Percentiles rank a stretch among this genome's conserved stretches.
Conservation (phyloP, 176 grass and related monocot species). For the Rhipidocladum racemiflorum region DNA sequence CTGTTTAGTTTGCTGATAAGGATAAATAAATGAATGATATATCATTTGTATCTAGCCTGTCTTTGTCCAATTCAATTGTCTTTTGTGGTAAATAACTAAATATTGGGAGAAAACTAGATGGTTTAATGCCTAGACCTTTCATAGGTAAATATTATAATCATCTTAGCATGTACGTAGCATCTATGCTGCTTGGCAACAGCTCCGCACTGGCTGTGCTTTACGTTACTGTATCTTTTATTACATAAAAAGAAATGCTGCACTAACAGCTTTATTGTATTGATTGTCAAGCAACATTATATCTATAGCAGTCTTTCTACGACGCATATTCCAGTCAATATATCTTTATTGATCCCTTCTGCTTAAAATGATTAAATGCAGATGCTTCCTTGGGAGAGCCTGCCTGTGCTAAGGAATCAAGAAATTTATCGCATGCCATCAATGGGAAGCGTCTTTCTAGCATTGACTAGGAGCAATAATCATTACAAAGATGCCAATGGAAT, state of each 20-base stretch:
- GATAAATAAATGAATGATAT: neutral
- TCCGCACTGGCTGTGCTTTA: neutral
- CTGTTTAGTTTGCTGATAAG: neutral
- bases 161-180: neutral
- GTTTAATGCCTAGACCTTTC: neutral
- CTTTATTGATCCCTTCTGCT: constrained; percentile 11
- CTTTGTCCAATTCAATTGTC: neutral
- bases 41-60: neutral
- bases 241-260: neutral
- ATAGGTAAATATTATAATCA: constrained; percentile 18
- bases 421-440: constrained; percentile 87
- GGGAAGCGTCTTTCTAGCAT: constrained; percentile 46
- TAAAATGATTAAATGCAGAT: constrained; percentile 64
- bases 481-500: constrained; percentile 21
- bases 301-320: neutral
- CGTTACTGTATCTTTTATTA: neutral
- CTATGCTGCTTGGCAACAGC: neutral
- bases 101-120: neutral
- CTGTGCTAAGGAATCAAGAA: constrained; percentile 74
- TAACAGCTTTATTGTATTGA: neutral
- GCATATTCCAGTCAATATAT: neutral
- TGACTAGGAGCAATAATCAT: constrained; percentile 43
- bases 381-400: constrained; percentile 92
- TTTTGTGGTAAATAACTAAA: constrained; percentile 13
- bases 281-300: constrained; percentile 13